Percentiles rank a stretch among this genome's conserved stretches.
Evolutionary conservation across 2,329 filamentous ascomycete genomes (phyloP).

Genomic region (Aureobasidium sp.): DNA sequence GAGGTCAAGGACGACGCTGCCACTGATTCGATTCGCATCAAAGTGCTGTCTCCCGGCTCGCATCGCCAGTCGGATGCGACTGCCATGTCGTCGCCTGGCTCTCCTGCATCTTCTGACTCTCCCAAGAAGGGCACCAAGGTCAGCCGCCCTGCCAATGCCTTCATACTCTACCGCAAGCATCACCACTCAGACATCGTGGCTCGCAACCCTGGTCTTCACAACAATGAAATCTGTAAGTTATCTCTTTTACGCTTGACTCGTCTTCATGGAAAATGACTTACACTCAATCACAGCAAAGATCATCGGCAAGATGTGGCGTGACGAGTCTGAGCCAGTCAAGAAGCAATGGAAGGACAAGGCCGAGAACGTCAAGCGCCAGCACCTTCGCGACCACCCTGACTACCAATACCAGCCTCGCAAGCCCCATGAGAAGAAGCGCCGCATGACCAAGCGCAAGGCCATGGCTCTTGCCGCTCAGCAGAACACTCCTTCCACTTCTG

Average conservation of each 20-base stretch:
- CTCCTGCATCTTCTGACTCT: not conserved
- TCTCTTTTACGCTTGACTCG: not conserved
- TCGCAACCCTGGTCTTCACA: conserved; percentile 35
- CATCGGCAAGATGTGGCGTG: conserved; percentile 37
- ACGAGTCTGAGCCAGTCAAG: conserved; percentile 31
- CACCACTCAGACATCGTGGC: conserved; percentile 31
- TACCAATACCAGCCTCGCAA: conserved; percentile 43
- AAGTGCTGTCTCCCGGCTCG: conserved; percentile 12
- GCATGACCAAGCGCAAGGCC: conserved; percentile 25
- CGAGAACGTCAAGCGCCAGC: conserved; percentile 34
- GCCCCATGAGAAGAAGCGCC: conserved; percentile 39
- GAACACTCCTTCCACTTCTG: not conserved
- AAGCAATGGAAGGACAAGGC: conserved; percentile 33
- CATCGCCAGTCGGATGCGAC: not conserved
- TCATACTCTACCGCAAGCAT: conserved; percentile 40
- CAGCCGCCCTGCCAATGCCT: conserved; percentile 40
- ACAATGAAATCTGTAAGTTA: conserved; percentile 40
- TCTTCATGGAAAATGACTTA: not conserved
- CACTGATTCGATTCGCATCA: conserved; percentile 1
- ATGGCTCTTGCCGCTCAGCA: conserved; percentile 7
- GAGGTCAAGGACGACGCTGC: conserved; percentile 2
- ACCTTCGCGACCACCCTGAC: conserved; percentile 34
- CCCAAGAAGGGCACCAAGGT: conserved; percentile 26
- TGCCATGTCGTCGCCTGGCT: not conserved
- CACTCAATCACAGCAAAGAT: conserved; percentile 23